Base-by-base conservation (phyloP, 768 basidiomycete species). In the Udeniomyces megalosporus region DNA sequence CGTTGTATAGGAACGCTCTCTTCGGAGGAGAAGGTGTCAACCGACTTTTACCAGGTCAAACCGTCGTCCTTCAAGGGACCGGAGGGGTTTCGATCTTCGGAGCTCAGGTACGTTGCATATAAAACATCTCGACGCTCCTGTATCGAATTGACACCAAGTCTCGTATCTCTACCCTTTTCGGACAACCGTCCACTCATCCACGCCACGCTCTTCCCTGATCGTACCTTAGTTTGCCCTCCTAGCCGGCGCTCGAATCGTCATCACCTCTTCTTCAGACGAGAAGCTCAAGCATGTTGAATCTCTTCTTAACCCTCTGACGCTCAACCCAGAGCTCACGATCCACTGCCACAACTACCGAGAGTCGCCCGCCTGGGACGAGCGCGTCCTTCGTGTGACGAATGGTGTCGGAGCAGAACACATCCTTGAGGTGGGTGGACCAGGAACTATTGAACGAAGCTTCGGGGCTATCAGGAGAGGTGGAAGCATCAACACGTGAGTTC, bases 241-340 rank as follows among this genome's bases (percentile, higher is more conserved):
- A 1, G 76, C 80, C 10, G 83, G 83, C 35, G 83, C 82, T 2
- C 78, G 72, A 1, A 82, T 84, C 62, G 83, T 86, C 67, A 77
- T 78, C 32, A 85, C 83, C 0, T 84, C 83, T 0, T 84, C 82
- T 0, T 81, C 81, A 0, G 81, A 84, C 66, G 76, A 78, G 51
- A 86, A 85, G 67, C 75, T 84, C 17, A 75, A 78, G 49, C 76
- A 82, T n/a, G 82, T 83, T 26, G 75, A 83, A 14, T 75, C 78
- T 47, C 77, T 82, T 22, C 82, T 83, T 26, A 78, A 76, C 15
- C 75, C 77, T 17, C 74, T 42, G 38, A 81, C 58, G 66, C 79
- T 55, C 47, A 34, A n/a, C 20, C 32, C 5, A 14, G 31, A 42
- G 44, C 29, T 4, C 6, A 24, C 32, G 28, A 38, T 47, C 28